Conservation (phyloP, 139 green algal species). For the Edaphochlamys debaryana region DNA sequence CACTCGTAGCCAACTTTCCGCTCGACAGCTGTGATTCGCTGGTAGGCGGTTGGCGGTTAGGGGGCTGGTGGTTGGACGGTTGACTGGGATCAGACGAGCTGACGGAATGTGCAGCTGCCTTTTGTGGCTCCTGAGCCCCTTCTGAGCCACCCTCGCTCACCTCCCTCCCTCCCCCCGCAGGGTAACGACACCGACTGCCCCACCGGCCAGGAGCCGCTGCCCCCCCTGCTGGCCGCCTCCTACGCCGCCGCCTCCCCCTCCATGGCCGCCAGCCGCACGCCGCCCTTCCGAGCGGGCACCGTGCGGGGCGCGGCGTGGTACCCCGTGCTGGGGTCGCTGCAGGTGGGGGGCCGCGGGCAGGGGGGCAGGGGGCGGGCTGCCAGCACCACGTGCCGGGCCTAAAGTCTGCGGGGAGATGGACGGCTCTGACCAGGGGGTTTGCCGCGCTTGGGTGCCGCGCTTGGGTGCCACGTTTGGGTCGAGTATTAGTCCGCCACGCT, state of each 20-base stretch:
- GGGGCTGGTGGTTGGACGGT: no score
- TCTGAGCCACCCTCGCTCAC: no score
- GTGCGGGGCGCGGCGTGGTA: conserved; percentile 28
- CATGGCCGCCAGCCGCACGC: background rate
- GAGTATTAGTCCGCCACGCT: background rate
- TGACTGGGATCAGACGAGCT: no score
- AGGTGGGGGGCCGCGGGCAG: background rate
- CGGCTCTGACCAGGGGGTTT: no score
- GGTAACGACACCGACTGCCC: background rate
- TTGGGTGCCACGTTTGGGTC: no score
- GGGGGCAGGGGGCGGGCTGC: background rate
- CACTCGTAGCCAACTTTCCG: conserved; percentile 37
- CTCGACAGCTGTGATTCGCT: conserved; percentile 25
- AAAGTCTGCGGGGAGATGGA: background rate
- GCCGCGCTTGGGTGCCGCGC: no score
- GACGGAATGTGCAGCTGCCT: no score
- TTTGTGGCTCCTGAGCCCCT: no score
- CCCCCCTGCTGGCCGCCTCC: background rate
- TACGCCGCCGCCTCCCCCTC: background rate
- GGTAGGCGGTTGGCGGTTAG: background rate
- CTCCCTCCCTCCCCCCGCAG: no score
- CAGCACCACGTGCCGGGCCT: background rate
- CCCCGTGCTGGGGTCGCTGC: conserved; percentile 33
- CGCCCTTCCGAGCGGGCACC: conserved; percentile 15
- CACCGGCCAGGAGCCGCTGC: conserved; percentile 4